Conservation (phyloP, 1,284 basidiomycete species). For the Boletus semigastroideus region DNA sequence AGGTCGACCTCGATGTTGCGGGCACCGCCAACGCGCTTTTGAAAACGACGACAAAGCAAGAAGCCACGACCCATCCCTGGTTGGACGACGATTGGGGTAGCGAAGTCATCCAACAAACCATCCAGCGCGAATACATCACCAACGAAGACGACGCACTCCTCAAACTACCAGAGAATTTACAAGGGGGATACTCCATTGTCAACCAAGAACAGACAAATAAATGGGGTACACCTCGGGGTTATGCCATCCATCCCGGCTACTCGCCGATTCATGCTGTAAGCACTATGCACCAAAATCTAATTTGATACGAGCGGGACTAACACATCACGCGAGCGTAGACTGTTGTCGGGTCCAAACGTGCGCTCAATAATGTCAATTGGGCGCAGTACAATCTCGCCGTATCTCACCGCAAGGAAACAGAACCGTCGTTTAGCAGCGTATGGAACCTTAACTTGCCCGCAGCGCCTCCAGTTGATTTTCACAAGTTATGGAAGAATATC, state of each 20-base stretch:
- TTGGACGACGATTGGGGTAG: constrained; percentile 62
- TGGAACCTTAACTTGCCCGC: constrained; percentile 67
- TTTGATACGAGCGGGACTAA: too few relatives aligned
- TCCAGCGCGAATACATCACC: constrained; percentile 47
- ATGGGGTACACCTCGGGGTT: constrained; percentile 58
- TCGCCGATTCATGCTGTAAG: constrained; percentile 50
- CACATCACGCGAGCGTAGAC: too few relatives aligned
- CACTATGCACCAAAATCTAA: constrained; percentile 9
- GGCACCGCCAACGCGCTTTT: constrained; percentile 60
- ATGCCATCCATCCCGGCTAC: constrained; percentile 55
- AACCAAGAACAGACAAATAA: constrained; percentile 56
- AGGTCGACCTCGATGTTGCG: constrained; percentile 59
- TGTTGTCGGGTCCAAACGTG: constrained; percentile 57
- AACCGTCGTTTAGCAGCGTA: constrained; percentile 53
- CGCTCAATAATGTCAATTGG: constrained; percentile 63
- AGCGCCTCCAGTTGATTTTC: constrained; percentile 57
- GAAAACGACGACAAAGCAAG: constrained; percentile 47
- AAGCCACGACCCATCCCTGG: constrained; percentile 54
- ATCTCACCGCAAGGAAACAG: constrained; percentile 56
- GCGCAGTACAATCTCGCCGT: constrained; percentile 63
- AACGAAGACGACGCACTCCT: constrained; percentile 56
- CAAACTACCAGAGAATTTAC: constrained; percentile 53
- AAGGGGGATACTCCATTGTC: constrained; percentile 57
- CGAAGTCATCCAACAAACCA: constrained; percentile 53
- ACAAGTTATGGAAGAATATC: constrained; percentile 61